These are phyloP conservation scores for Stachybotrys echinatus DNA, from an alignment of 2,329 filamentous ascomycete genomes.

Conservation along the genomic window DNA sequence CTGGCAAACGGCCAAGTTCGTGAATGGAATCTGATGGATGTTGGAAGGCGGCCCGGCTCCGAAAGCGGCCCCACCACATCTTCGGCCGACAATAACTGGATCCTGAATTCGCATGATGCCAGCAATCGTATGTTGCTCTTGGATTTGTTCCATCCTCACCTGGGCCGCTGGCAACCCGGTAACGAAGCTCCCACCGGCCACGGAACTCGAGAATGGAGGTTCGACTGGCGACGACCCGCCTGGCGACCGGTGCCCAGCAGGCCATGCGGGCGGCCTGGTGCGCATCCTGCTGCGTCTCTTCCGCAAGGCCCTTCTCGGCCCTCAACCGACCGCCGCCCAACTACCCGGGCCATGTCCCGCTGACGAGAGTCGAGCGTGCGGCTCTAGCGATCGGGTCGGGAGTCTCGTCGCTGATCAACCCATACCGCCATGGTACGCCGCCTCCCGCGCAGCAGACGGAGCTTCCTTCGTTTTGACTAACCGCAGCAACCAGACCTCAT, in stretches of 20 bases:
- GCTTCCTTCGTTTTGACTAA: not conserved
- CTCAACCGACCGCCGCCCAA: constrained; percentile 80
- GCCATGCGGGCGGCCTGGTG: constrained; percentile 14
- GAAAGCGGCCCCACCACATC: too few relatives aligned
- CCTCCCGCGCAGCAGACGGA: not conserved
- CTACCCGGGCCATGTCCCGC: constrained; percentile 88
- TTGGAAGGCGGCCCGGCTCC: too few relatives aligned
- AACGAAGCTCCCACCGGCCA: too few relatives aligned
- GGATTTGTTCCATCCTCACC: too few relatives aligned
- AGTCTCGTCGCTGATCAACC: constrained; percentile 62
- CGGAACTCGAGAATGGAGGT: constrained; percentile 14
- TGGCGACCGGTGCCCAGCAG: constrained; percentile 9
- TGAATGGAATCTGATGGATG: too few relatives aligned
- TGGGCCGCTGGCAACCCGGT: too few relatives aligned
- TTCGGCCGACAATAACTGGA: too few relatives aligned
- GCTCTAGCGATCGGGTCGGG: constrained; percentile 64
- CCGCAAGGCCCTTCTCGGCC: constrained; percentile 59
- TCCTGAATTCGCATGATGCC: too few relatives aligned
- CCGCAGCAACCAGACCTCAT: constrained; percentile 65
- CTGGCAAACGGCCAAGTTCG: too few relatives aligned
- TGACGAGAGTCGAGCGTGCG: constrained; percentile 71
- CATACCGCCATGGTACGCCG: constrained; percentile 65
- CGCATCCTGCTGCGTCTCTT: constrained; percentile 11
- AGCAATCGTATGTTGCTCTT: too few relatives aligned
- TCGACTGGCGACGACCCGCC: constrained; percentile 13